phyloP scores from a whole-genome alignment of 345 rosid species.

The Gossypium raimondii region DNA sequence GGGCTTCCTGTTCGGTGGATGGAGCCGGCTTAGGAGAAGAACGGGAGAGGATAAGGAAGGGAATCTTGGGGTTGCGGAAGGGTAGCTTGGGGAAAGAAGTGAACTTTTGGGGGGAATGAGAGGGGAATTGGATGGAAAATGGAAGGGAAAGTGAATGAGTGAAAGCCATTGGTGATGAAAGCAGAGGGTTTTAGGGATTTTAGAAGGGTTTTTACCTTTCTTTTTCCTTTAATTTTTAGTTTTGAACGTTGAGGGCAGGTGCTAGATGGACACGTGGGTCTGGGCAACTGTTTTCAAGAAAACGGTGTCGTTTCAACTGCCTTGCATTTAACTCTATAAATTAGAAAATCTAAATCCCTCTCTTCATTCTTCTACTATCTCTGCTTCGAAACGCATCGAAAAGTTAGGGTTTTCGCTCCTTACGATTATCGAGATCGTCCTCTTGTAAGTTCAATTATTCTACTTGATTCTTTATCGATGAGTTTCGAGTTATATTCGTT shows the following conservation, averaged over 20 bases:
- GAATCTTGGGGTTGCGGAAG: constrained; percentile 11
- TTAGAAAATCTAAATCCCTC: neutral
- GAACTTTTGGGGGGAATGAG: constrained; percentile 23
- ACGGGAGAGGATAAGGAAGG: constrained; percentile 25
- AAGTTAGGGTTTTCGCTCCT: constrained; percentile 2
- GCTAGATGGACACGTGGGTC: neutral
- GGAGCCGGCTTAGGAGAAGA: constrained; percentile 30
- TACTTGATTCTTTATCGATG: neutral
- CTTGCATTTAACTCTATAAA: neutral
- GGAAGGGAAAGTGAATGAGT: constrained; percentile 25
- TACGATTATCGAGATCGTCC: neutral
- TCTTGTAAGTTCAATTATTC: constrained; percentile 8
- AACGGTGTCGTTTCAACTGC: neutral
- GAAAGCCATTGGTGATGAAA: constrained; percentile 31
- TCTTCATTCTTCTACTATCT: neutral
- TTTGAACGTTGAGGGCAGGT: neutral
- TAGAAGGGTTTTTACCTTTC: neutral
- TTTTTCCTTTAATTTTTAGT: neutral
- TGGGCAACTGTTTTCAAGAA: neutral
- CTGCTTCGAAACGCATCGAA: neutral
- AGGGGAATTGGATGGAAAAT: constrained; percentile 3
- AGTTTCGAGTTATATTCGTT: neutral
- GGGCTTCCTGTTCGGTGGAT: constrained; percentile 48
- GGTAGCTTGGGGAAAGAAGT: constrained; percentile 13
- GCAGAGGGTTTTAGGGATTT: constrained; percentile 1